Evolutionary conservation across 2,329 filamentous ascomycete species (phyloP).

Genomic region (Botrytis paeoniae): DNA sequence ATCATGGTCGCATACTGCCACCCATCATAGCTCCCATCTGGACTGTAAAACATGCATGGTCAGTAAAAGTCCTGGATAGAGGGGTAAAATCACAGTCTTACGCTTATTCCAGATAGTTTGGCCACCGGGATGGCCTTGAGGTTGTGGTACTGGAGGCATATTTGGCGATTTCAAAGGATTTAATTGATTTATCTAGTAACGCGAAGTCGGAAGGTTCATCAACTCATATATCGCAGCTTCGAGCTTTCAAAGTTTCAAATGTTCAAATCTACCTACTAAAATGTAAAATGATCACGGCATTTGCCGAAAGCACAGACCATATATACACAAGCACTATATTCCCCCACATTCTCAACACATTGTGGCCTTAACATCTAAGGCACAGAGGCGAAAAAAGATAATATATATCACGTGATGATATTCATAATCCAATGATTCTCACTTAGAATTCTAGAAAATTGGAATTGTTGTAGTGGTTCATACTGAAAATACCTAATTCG

Average conservation of each 20-base stretch:
- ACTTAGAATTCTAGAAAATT: background rate
- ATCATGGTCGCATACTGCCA: slow-evolving; percentile 67
- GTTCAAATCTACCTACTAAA: background rate
- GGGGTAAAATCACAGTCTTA: slow-evolving; percentile 9
- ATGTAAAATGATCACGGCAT: slow-evolving; percentile 3
- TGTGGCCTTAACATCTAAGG: background rate
- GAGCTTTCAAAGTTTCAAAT: background rate
- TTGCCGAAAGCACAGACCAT: background rate
- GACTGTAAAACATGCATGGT: slow-evolving; percentile 53
- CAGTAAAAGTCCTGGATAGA: slow-evolving; percentile 34
- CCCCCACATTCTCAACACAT: background rate
- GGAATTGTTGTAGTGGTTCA: background rate
- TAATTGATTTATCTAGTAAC: background rate
- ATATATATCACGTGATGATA: background rate
- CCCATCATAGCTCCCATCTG: slow-evolving; percentile 99
- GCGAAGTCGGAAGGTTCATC: background rate
- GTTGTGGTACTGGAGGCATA: slow-evolving; percentile 19
- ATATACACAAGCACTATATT: background rate
- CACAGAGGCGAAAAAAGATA: background rate
- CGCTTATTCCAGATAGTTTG: slow-evolving; percentile 19
- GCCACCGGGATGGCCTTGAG: slow-evolving; percentile 18
- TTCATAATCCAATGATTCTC: no score
- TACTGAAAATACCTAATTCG: background rate
- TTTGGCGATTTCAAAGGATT: background rate
- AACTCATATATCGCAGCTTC: background rate